Evolutionary conservation across 495 filamentous ascomycete genomes (phyloP), one percentile per base, ranked within the genome.

Genomic region (Penicillium tannophilum): DNA sequence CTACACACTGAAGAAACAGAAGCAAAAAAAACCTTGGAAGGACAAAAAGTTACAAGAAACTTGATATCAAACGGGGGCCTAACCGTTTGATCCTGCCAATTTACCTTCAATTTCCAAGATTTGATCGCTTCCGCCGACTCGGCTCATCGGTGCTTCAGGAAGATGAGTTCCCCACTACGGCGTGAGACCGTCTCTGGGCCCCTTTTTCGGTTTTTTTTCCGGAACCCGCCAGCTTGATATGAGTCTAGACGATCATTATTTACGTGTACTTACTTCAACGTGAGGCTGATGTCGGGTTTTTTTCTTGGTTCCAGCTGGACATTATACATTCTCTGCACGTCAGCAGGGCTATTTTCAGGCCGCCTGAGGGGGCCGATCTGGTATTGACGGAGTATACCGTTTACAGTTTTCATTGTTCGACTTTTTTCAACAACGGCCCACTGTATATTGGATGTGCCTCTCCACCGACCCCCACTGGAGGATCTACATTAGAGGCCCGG

Each of bases 131-230:
- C 52, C 24, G 51, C 60, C 55, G 33, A 53, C 50, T 53, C 42
- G 58, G 48, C 52, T 50, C 60, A 26, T 58, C 49, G 50, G 55
- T 49, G 58, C 57, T n/a, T 59, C 56, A 60, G 48, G 57, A 60
- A 64, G 50, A 64, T 64, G 57, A 63, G 26, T 52, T 50, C 62
- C 35, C 57, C 62, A 60, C 61, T 41, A 20, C 35, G 44, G 50
- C 48, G 47, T 11, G 46, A 54, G 55, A 30, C 45, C 42, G 44
- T 57, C 39, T 44, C 42, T 58, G 47, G 56, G 30, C 44, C 61
- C 61, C 61, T 47, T 44, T 56, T 59, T 63, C 2, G 1, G 20
- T 23, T 60, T 51, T 42, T 36, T 19, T n/a, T 41, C 39, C 26
- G 17, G 42, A 35, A 30, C 36, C 23, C 28, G 33, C 36, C 28